Evolutionary conservation across 345 rosid genomes (phyloP), one percentile per base, ranked within the genome.

Genomic region (Passiflora organensis): DNA sequence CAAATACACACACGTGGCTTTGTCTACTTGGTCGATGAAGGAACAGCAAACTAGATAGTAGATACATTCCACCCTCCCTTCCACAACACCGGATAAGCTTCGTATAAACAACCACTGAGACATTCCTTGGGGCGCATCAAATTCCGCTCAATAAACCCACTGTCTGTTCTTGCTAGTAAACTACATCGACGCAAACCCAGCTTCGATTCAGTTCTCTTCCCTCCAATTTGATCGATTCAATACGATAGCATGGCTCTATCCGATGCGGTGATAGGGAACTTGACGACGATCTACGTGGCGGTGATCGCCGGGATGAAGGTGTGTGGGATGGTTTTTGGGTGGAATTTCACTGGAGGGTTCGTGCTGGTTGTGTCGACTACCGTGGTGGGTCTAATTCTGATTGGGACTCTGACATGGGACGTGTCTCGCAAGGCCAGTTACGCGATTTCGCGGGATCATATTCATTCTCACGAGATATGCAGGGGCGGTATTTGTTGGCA

Each of bases 401-500:
- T 85, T 45, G 93, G 69, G 38, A 74, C 95, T 65, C 86, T 91
- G 64, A 78, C 93, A 43, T 91, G 95, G 96, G 98, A 91, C 69
- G 82, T 87, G 10, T 82, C 91, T 32, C 85, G 86, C 0, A 82
- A 85, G 67, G 96, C 93, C 56, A 67, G 76, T 51, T 82, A 78
- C 13, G 83, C 86, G 20, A 79, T 91, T 51, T 70, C 85, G 14
- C 62, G 86, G 24, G 91, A 82, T 69, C 77, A 23, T 24, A 50
- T 44, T 23, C 58, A 75, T 61, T 73, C 56, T 37, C 84, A 79
- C 60, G 85, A 80, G 77, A 76, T 72, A 62, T 87, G 96, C 60
- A 87, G 73, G 76, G 95, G 98, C 25, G 98, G 98, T 14, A 91
- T 91, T 47, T 91, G 98, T 51, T 91, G 98, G 98, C 98, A 91